Base-by-base conservation (phyloP, 2,329 filamentous ascomycete genomes). In the Cladosporium sp. region DNA sequence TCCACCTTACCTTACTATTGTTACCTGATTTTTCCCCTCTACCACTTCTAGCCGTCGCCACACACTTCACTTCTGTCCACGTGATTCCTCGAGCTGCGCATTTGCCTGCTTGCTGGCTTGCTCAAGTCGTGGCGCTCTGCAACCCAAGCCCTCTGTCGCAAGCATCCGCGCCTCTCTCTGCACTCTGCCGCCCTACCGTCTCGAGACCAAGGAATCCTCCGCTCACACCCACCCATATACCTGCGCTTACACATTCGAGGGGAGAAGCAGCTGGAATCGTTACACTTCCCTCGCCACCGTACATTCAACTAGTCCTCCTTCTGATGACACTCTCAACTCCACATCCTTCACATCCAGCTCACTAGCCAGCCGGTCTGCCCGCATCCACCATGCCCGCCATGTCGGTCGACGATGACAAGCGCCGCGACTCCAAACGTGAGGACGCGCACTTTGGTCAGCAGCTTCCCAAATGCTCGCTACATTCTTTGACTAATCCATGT, bases 361-460 rank as follows among this genome's bases (percentile, higher is more conserved):
- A 38, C 36, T 38, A 19, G 16, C 13, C 19, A 5, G 5, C 32
- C 32, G n/a, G n/a, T 20, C 18, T 20, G 16, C 36, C 12, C 33
- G 18, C 27, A 25, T 30, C 13, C 20, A 19, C n/a, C 43, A 48
- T 40, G 45, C 45, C 45, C 36, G 45, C 45, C 36, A 48, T 48
- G 45, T n/a, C 45, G 3, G 25, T 33, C 35, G 48, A 50, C 40
- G 38, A 50, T 18, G 48, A 50, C 33, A 30, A 43, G 27, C 49
- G 51, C 29, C 46, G 47, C 46, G 47, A 50, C 22, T 50, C 46
- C n/a, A 49, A 49, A 15, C 46, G 47, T n/a, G 51, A 53, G 4
- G 46, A 35, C 13, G 33, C 41, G 38, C 49, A 52, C 6, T 13
- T 39, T 15, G 50, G 50, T 52, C 15, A 38, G 45, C 38, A 18